These are phyloP conservation scores for Suhomyces yuchorum DNA, from an alignment of 1,139 yeast species.

Conservation along the genomic window DNA sequence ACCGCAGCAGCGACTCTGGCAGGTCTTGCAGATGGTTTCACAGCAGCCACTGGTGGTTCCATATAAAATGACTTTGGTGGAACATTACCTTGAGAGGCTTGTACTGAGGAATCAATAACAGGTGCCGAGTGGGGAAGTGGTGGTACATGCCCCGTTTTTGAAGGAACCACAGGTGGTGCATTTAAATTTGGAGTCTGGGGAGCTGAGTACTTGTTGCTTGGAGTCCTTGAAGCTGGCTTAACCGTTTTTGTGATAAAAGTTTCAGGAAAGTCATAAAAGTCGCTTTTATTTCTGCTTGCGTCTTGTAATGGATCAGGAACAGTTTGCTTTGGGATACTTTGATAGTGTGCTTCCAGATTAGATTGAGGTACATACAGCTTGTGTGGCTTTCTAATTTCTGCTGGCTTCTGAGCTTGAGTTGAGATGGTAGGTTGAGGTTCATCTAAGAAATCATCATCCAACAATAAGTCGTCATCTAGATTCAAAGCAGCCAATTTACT, in stretches of 20 bases:
- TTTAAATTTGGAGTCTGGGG: conserved; percentile 12
- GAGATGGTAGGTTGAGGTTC: conserved; percentile 4
- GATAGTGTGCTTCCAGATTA: conserved; percentile 2
- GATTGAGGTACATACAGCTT: conserved; percentile 8
- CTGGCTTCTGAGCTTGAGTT: not conserved
- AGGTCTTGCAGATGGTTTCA: conserved; percentile 29
- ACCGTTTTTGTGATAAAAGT: conserved; percentile 50
- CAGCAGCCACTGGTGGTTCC: conserved; percentile 48
- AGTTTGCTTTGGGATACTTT: conserved; percentile 4
- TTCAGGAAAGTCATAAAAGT: conserved; percentile 80
- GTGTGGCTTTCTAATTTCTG: not conserved
- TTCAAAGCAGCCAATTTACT: conserved; percentile 33
- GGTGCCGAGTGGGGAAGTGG: not conserved
- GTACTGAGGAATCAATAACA: not conserved
- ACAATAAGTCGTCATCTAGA: conserved; percentile 51
- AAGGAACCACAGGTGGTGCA: conserved; percentile 9
- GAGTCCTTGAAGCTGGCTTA: conserved; percentile 38
- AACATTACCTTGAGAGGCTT: not conserved
- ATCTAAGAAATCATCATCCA: conserved; percentile 36
- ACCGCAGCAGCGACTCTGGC: conserved; percentile 32
- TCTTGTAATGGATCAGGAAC: conserved; percentile 3
- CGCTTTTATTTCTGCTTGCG: conserved; percentile 49
- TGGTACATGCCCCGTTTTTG: conserved; percentile 1
- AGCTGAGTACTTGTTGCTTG: conserved; percentile 30
- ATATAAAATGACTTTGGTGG: conserved; percentile 44